These are phyloP conservation scores for sweet orange (Citrus sinensis) DNA, from an alignment of 345 rosid genomes.

Conservation along the genomic window DVS_A1.0 CM039164.1:14085501-14086000, in stretches of 20 bases:
- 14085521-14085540: background rate
- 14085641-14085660: background rate
- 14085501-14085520: conserved; percentile 8
- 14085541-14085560: background rate
- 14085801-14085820: conserved; percentile 98
- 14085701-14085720: background rate
- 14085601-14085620: background rate
- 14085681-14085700: background rate
- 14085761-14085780: conserved; percentile 34
- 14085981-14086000: background rate
- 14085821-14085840: conserved; percentile 61
- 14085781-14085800: conserved; percentile 99
- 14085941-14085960: conserved; percentile 91
- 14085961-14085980: conserved; percentile 71
- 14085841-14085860: background rate
- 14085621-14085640: background rate
- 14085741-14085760: background rate
- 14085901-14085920: conserved; percentile 7
- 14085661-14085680: background rate
- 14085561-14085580: background rate
- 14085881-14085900: background rate
- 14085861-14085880: background rate
- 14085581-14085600: background rate
- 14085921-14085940: conserved; percentile 79
- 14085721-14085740: background rate